These are phyloP conservation scores for Penicillium corylophilum DNA, from an alignment of 2,329 filamentous ascomycete species.

Conservation along the genomic window DNA sequence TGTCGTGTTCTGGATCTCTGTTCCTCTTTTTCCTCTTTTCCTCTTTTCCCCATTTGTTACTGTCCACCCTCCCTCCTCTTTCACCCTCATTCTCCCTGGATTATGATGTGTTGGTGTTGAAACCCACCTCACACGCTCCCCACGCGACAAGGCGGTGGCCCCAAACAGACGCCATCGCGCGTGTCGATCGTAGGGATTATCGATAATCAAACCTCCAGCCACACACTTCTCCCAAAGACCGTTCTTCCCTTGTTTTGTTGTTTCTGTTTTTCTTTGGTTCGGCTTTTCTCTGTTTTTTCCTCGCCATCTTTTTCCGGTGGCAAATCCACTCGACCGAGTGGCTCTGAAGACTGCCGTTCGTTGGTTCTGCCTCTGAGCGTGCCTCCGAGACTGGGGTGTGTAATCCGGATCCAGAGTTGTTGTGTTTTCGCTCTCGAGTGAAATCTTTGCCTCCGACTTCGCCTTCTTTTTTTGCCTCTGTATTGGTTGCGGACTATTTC, in stretches of 20 bases:
- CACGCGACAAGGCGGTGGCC: conserved; percentile 30
- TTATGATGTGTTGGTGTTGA: not conserved
- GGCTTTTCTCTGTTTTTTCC: conserved; percentile 3
- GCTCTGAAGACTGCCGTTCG: conserved; percentile 23
- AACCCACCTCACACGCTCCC: conserved; percentile 19
- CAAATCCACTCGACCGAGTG: conserved; percentile 27
- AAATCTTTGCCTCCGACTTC: conserved; percentile 11
- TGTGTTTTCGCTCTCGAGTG: conserved; percentile 20
- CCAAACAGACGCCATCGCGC: conserved; percentile 29
- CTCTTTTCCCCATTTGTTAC: conserved; percentile 2
- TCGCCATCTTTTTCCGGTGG: conserved; percentile 26
- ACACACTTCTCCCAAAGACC: conserved; percentile 11
- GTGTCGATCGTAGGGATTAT: conserved; percentile 29
- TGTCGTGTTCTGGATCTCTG: not conserved
- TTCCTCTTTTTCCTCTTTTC: not conserved
- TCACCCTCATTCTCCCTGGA: not conserved
- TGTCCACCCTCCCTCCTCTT: conserved; percentile 2
- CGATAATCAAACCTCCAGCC: conserved; percentile 29
- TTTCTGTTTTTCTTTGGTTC: conserved; percentile 1
- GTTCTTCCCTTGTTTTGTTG: conserved; percentile 6
- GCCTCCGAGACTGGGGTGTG: conserved; percentile 24
- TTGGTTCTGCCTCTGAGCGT: conserved; percentile 31
- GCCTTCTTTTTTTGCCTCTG: conserved; percentile 7
- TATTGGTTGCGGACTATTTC: conserved; percentile 10
- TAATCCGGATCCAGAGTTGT: conserved; percentile 25